Evolutionary conservation across 345 rosid species (phyloP).

Genomic region (Moringa oleifera): DNA sequence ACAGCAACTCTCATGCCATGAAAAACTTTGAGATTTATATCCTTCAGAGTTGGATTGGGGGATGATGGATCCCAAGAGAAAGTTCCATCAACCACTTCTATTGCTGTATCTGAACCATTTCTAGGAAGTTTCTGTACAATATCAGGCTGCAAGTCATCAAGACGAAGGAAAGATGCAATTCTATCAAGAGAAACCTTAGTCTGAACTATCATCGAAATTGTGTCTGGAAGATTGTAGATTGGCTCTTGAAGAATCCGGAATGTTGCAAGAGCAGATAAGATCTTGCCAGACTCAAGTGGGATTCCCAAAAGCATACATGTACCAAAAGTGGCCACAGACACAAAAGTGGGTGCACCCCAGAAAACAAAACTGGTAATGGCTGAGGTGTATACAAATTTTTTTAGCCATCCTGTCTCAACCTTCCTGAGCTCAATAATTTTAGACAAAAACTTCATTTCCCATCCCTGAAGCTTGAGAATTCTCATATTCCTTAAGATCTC

Average conservation of each 20-base stretch:
- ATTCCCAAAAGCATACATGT: constrained; percentile 52
- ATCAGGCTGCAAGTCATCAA: constrained; percentile 47
- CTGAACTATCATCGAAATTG: constrained; percentile 56
- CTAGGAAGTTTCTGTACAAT: constrained; percentile 40
- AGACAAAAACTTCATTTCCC: constrained; percentile 75
- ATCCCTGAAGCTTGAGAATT: constrained; percentile 73
- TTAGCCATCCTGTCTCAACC: constrained; percentile 54
- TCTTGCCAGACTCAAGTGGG: constrained; percentile 64
- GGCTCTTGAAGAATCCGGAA: constrained; percentile 64
- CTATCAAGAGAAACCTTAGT: constrained; percentile 69
- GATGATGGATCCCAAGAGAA: constrained; percentile 56
- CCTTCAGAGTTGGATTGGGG: constrained; percentile 43
- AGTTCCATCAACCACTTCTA: constrained; percentile 45
- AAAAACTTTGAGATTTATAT: constrained; percentile 39
- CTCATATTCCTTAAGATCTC: constrained; percentile 69
- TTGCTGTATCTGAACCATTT: constrained; percentile 36
- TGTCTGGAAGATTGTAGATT: constrained; percentile 54
- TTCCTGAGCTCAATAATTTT: constrained; percentile 46
- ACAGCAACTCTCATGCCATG: constrained; percentile 71
- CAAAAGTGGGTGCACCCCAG: constrained; percentile 67
- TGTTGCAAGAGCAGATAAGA: constrained; percentile 69
- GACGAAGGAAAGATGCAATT: constrained; percentile 51
- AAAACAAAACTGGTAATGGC: constrained; percentile 47
- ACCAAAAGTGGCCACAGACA: constrained; percentile 55
- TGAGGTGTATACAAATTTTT: constrained; percentile 41